Base-by-base conservation (phyloP, 2,329 filamentous ascomycete species). In the Aureobasidium pullulans region DNA sequence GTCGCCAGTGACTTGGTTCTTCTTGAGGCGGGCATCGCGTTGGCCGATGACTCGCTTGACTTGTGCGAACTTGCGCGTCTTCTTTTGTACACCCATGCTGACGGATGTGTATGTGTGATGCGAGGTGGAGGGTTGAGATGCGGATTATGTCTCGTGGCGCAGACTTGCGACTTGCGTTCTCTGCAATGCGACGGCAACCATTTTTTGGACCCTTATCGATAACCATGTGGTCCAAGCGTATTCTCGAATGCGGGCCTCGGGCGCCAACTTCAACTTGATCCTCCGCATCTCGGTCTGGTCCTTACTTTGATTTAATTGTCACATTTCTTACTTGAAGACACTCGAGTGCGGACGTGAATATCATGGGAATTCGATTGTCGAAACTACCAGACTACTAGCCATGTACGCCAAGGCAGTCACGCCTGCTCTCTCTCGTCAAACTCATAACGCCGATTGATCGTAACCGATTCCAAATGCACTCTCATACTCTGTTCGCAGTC, bases 31-130 rank as follows among this genome's bases (percentile, higher is more conserved):
- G 47, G 83, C 84, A 79, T 97, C 92, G 61, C 85, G 84, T 69
- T 88, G 84, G 50, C 89, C 86, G 66, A 96, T 91, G 57, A 96
- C 78, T 66, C 90, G 82, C 79, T 96, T 95, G 70, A 91, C 85
- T 75, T 84, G 65, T 37, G 85, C 93, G 73, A 96, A 97, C 78
- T 96, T 96, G 78, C 92, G 86, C 57, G 90, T 96, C 73, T 86
- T 90, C 79, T 96, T 96, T 64, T 86, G 84, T 66, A 91, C 84
- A 76, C 91, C 92, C 93, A 96, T 96, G 37, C 4, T 66, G 39
- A 9, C 36, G 28, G 16, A 28, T 13, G 58, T 19, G 62, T 73
- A 6, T 47, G 11, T 44, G 32, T 40, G 29, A 32, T 37, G 19
- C 23, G 42, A 16, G 13, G 13, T 47, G 11, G 19, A 8, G 10